Base-by-base conservation (phyloP, 2,329 filamentous ascomycete genomes). In the Pseudocercospora ulei region DNA sequence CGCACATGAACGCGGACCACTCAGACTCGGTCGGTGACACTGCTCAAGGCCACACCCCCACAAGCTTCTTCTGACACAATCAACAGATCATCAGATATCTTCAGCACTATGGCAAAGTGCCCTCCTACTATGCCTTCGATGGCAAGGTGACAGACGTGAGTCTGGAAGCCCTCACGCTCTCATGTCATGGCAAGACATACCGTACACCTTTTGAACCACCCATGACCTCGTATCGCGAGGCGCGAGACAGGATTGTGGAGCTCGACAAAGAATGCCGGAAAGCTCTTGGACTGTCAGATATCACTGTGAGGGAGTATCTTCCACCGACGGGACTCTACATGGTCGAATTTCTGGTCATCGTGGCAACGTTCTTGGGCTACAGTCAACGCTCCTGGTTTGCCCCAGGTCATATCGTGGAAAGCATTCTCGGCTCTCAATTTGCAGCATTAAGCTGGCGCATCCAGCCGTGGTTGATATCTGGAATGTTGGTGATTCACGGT, bases 1-100 rank as follows among this genome's bases (percentile, higher is more conserved):
- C 69, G 20, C 87, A 95, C 67, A 90, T 95, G 83, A 94, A 95
- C 65, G 67, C 68, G 27, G 81, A 88, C 61, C 88, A 94, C 64
- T 66, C 71, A 35, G 71, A 75, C 51, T 83, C 84, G 41, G 75
- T 68, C 58, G 13, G 56, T 26, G 23, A 22, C 20, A 24, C 16
- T 16, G 26, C 30, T n/a, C 11, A 22, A 5, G 3, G 18, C 34
- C 11, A n/a, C 30, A n/a, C 6, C 13, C n/a, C 3, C 9, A 31
- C n/a, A n/a, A n/a, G n/a, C n/a, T n/a, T n/a, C n/a, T n/a, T n/a
- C n/a, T n/a, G n/a, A n/a, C n/a, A n/a, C n/a, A n/a, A n/a, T n/a
- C 17, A 2, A 42, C 41, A 36, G 19, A 48, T 39, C 6, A 36
- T 7, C 4, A 17, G 80, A 56, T 93, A 87, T 62, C 73, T 92